These are phyloP conservation scores for Peltaster fructicola DNA, from an alignment of 2,329 filamentous ascomycete genomes.

Conservation along the genomic window DNA sequence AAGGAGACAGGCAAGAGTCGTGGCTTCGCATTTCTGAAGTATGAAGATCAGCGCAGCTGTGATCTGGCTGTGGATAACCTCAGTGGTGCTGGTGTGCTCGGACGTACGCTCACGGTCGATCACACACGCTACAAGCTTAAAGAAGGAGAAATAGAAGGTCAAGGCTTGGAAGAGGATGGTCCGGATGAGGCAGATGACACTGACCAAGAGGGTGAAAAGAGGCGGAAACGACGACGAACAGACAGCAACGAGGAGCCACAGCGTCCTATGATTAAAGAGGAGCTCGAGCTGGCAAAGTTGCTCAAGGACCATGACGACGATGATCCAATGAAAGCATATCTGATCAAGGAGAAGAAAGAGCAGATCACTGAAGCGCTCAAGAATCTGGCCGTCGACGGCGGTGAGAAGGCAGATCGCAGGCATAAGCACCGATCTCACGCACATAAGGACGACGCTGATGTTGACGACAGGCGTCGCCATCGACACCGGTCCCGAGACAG, in stretches of 20 bases:
- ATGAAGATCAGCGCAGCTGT: constrained; percentile 91
- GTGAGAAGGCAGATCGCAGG: too few species aligned
- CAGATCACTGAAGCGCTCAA: constrained; percentile 58
- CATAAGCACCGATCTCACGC: too few species aligned
- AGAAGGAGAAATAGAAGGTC: constrained; percentile 41
- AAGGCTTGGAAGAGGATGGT: constrained; percentile 29
- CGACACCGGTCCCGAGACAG: too few species aligned
- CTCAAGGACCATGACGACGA: constrained; percentile 67
- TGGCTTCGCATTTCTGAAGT: constrained; percentile 93
- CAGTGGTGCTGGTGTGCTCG: constrained; percentile 67
- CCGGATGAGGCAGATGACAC: constrained; percentile 34
- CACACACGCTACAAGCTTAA: constrained; percentile 81
- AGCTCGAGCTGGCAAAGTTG: constrained; percentile 58
- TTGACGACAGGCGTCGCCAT: too few species aligned
- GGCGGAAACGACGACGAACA: constrained; percentile 25
- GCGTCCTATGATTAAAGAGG: constrained; percentile 58
- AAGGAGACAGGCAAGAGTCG: constrained; percentile 91
- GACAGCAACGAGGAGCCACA: constrained; percentile 22
- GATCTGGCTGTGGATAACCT: constrained; percentile 94
- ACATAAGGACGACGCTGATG: too few species aligned
- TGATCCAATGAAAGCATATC: constrained; percentile 87
- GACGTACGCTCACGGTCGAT: constrained; percentile 69
- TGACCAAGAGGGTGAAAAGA: constrained; percentile 22
- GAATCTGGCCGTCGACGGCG: constrained; percentile 30
- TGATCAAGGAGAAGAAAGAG: constrained; percentile 82